Conservation (phyloP, 2,329 filamentous ascomycete genomes). For the Aspergillus fischeri region DNA sequence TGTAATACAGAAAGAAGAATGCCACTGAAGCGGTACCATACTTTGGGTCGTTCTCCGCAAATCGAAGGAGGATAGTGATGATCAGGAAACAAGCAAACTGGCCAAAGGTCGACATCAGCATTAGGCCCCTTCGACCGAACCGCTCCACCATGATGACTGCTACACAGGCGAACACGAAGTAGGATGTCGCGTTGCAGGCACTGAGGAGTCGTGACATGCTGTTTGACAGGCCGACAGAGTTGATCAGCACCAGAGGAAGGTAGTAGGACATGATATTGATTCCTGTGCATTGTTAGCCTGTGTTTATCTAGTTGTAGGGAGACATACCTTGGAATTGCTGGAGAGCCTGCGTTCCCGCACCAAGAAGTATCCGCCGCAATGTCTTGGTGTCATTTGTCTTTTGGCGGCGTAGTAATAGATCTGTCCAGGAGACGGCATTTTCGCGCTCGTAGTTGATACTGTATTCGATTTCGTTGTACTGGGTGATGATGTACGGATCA, state of each 20-base stretch:
- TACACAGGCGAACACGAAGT: conserved; percentile 46
- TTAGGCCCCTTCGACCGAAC: conserved; percentile 54
- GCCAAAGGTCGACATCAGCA: conserved; percentile 51
- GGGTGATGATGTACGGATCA: conserved; percentile 44
- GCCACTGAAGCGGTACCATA: conserved; percentile 37
- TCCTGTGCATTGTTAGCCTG: conserved; percentile 16
- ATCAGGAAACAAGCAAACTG: conserved; percentile 50
- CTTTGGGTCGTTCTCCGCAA: conserved; percentile 18
- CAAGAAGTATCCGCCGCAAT: conserved; percentile 49
- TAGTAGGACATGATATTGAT: conserved; percentile 44
- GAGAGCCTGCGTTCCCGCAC: conserved; percentile 52
- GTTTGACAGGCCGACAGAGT: conserved; percentile 52
- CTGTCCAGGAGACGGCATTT: conserved; percentile 48
- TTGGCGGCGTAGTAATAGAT: conserved; percentile 44
- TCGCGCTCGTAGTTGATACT: conserved; percentile 48
- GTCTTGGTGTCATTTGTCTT: conserved; percentile 45
- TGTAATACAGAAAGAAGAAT: conserved; percentile 52
- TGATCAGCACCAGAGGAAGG: conserved; percentile 56
- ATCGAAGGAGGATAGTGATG: conserved; percentile 49
- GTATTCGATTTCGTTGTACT: conserved; percentile 46
- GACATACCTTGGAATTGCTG: conserved; percentile 39
- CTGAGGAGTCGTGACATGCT: conserved; percentile 52
- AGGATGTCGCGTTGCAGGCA: conserved; percentile 51
- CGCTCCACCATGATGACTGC: conserved; percentile 48
- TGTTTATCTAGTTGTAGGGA: no score